Percentiles rank a stretch among this genome's conserved stretches.
These are phyloP conservation scores for Mycena galopus DNA, from an alignment of 768 basidiomycete genomes.

Conservation along the genomic window DNA sequence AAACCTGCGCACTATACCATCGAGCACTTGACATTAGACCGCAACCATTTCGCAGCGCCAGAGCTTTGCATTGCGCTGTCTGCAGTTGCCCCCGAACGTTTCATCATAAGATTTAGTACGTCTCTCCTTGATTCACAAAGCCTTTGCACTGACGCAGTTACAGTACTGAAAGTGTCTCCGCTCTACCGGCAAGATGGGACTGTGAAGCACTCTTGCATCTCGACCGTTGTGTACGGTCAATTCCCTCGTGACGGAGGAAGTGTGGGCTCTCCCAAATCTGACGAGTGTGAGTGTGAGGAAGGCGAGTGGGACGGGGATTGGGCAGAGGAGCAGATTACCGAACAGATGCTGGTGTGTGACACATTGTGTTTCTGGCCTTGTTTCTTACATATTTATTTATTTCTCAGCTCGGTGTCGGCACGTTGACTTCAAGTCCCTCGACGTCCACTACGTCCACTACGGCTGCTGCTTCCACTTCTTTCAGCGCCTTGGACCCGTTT, in stretches of 20 bases:
- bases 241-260: not conserved
- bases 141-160: not conserved
- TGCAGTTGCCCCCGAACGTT: not conserved
- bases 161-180: not conserved
- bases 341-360: not conserved
- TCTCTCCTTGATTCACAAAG: not conserved
- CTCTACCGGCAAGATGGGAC: not conserved
- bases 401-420: not conserved
- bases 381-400: not conserved
- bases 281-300: not conserved
- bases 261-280: not conserved
- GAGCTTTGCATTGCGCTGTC: not conserved
- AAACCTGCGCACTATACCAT: not conserved
- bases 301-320: not conserved
- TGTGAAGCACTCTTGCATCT: not conserved
- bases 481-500: too few species aligned
- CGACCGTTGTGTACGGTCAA: too few species aligned
- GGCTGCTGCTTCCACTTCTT: too few species aligned
- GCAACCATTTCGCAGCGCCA: not conserved
- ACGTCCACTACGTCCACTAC: too few species aligned
- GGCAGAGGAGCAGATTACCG: not conserved
- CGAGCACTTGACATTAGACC: not conserved
- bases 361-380: too few species aligned
- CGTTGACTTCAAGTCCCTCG: not conserved
- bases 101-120: not conserved